phyloP scores from a whole-genome alignment of 768 basidiomycete species.

The Lactarius hengduanensis region DNA sequence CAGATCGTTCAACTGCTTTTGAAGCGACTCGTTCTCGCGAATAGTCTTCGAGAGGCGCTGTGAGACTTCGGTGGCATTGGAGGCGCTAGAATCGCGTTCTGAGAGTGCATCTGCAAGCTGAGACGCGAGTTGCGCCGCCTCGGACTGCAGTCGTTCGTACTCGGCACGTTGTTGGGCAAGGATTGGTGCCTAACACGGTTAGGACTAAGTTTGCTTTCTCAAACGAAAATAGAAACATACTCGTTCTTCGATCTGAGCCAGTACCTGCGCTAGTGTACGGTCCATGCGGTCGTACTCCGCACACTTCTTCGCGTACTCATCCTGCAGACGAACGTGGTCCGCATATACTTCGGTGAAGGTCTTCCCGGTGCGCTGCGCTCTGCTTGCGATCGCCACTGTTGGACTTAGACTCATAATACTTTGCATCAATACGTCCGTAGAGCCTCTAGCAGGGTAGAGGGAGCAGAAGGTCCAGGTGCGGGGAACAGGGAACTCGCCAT shows the following conservation, averaged over 20 bases:
- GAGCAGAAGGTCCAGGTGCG: conserved; percentile 40
- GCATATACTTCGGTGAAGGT: conserved; percentile 94
- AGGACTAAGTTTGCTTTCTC: not conserved
- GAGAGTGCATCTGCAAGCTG: conserved; percentile 74
- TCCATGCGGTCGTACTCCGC: conserved; percentile 86
- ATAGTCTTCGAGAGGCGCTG: conserved; percentile 27
- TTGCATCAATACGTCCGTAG: conserved; percentile 48
- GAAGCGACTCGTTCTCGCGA: conserved; percentile 27
- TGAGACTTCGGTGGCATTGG: conserved; percentile 53
- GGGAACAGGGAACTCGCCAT: conserved; percentile 69
- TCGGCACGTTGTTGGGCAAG: conserved; percentile 87
- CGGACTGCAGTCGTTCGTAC: conserved; percentile 79
- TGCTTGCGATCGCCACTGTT: conserved; percentile 82
- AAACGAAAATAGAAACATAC: conserved; percentile 43
- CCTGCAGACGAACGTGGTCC: conserved; percentile 84
- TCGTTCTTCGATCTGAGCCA: conserved; percentile 89
- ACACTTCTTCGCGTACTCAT: conserved; percentile 73
- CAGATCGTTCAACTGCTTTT: conserved; percentile 28
- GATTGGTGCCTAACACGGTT: conserved; percentile 70
- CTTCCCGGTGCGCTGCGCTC: conserved; percentile 77
- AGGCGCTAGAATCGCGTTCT: conserved; percentile 68
- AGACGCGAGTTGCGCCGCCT: conserved; percentile 74
- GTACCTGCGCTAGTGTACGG: conserved; percentile 70
- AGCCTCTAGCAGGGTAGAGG: conserved; percentile 47
- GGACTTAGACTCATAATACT: conserved; percentile 76